Evolutionary conservation across 2,329 filamentous ascomycete species (phyloP).

Genomic region (Aspergillus alliaceus): DNA sequence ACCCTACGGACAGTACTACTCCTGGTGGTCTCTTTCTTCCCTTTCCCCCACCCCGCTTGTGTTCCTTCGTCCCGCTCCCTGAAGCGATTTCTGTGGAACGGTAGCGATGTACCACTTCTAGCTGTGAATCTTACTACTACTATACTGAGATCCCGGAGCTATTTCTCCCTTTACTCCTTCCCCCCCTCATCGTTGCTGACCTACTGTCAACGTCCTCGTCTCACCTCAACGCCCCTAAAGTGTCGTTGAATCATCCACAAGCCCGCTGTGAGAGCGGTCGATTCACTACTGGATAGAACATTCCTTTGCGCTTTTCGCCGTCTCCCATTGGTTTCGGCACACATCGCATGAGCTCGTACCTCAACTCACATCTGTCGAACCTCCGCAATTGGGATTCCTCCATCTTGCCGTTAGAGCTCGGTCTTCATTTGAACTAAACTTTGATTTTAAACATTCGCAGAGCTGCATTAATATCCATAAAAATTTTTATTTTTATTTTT

Average conservation of each 20-base stretch:
- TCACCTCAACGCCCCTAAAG: not conserved
- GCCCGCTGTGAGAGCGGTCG: conserved; percentile 2
- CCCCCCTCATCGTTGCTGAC: conserved; percentile 3
- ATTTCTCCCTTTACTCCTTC: conserved; percentile 3
- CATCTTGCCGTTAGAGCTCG: not conserved
- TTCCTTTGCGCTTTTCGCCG: not conserved
- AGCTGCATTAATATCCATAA: not conserved
- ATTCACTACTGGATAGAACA: not conserved
- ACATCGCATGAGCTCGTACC: not conserved
- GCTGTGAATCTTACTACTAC: not conserved
- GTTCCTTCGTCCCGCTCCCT: not conserved
- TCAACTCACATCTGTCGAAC: not conserved
- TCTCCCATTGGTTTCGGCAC: not conserved
- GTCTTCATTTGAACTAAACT: not conserved
- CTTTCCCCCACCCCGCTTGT: conserved; percentile 4
- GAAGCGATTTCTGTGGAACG: conserved; percentile 16
- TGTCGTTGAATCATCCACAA: not conserved
- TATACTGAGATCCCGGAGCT: conserved; percentile 4
- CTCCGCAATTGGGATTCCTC: not conserved
- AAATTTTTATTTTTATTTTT: not conserved
- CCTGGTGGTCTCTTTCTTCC: not conserved
- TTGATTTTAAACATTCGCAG: not conserved
- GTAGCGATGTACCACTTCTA: conserved; percentile 20
- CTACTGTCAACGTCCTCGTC: not conserved
- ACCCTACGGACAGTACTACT: conserved; percentile 7